Evolutionary conservation across 208 protist species (phyloP).

Genomic region (Entamoeba invadens): DNA sequence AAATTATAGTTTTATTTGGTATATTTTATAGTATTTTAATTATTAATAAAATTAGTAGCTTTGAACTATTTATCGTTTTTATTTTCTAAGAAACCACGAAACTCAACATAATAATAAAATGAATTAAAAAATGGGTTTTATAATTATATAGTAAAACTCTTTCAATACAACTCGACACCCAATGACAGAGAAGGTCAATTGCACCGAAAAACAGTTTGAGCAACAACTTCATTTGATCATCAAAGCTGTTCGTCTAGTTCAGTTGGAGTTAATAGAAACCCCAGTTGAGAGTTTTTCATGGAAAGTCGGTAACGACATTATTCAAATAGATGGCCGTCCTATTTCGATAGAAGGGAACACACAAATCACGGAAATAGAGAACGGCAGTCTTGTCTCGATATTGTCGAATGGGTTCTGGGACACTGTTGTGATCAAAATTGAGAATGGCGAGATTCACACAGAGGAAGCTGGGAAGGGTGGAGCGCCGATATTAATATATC

Average conservation of each 20-base stretch:
- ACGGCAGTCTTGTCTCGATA: not conserved
- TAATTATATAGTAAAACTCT: too few species aligned
- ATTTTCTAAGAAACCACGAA: too few species aligned
- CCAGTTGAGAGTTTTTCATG: not conserved
- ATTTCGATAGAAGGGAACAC: not conserved
- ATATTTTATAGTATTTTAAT: too few species aligned
- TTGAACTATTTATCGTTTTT: too few species aligned
- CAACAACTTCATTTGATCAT: not conserved
- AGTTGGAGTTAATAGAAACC: not conserved
- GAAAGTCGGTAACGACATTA: not conserved
- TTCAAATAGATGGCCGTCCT: not conserved
- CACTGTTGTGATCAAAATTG: not conserved
- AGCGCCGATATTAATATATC: not conserved
- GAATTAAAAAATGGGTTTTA: too few species aligned
- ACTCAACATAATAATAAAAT: too few species aligned
- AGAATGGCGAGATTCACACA: not conserved
- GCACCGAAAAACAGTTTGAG: not conserved
- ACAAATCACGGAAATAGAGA: not conserved
- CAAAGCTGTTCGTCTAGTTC: not conserved
- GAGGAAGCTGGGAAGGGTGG: not conserved
- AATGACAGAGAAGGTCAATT: too few species aligned
- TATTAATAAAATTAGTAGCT: too few species aligned
- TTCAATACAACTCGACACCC: too few species aligned
- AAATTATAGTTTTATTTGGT: too few species aligned
- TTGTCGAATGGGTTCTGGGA: not conserved